Conservation (phyloP, 495 filamentous ascomycete genomes). For the Aspergillus ostianus region DNA sequence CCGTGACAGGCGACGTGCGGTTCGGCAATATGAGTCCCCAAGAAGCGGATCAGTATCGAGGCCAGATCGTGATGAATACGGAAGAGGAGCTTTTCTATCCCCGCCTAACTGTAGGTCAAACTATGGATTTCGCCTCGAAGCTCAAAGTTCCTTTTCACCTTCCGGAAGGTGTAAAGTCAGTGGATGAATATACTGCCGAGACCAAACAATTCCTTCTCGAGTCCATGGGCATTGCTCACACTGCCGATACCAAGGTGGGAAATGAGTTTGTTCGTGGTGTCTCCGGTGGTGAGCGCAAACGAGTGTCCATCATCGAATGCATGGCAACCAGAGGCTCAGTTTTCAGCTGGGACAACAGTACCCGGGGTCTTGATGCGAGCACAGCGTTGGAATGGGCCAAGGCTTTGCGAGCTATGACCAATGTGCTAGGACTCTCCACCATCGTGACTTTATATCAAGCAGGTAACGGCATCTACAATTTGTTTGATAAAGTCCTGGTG, state of each 20-base stretch:
- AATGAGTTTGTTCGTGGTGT: constrained; percentile 77
- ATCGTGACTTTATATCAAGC: constrained; percentile 58
- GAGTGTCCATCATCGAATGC: constrained; percentile 66
- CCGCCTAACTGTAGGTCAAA: constrained; percentile 60
- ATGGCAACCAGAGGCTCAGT: constrained; percentile 59
- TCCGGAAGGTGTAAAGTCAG: constrained; percentile 39
- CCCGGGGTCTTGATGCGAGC: constrained; percentile 57
- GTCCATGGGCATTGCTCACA: constrained; percentile 74
- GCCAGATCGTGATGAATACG: constrained; percentile 60
- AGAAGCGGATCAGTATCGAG: constrained; percentile 55
- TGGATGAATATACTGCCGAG: constrained; percentile 46
- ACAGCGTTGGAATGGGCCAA: constrained; percentile 54
- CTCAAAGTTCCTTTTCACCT: constrained; percentile 38
- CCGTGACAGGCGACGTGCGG: constrained; percentile 52
- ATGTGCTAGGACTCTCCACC: constrained; percentile 39
- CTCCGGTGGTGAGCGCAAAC: constrained; percentile 80
- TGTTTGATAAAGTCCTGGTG: constrained; percentile 64
- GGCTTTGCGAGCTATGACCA: constrained; percentile 43
- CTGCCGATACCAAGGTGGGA: constrained; percentile 76
- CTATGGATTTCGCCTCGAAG: constrained; percentile 60
- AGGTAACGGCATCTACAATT: constrained; percentile 57
- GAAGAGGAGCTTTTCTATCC: constrained; percentile 69
- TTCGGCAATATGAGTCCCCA: constrained; percentile 56
- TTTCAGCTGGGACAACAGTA: constrained; percentile 63
- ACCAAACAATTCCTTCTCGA: constrained; percentile 68